phyloP scores from a whole-genome alignment of 805 yeast genomes.

The Gaillardinia entomophila region DNA sequence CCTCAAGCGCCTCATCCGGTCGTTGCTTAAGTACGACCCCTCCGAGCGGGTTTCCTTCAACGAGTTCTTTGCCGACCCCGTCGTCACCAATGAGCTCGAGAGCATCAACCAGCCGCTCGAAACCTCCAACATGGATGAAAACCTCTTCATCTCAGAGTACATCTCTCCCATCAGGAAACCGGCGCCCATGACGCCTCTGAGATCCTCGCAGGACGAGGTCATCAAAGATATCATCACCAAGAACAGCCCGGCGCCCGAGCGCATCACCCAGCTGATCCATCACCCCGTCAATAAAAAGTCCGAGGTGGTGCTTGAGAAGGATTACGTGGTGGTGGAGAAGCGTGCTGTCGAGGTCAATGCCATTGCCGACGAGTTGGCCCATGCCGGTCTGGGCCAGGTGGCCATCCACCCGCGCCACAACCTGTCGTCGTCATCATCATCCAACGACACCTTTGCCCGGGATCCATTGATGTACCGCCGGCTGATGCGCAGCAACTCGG shows the following conservation, averaged over 20 bases:
- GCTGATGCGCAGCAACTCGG: conserved; percentile 42
- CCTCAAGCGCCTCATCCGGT: conserved; percentile 64
- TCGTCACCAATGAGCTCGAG: conserved; percentile 51
- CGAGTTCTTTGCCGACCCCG: conserved; percentile 76
- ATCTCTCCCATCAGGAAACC: conserved; percentile 41
- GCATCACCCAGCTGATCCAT: conserved; percentile 18
- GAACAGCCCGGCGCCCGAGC: conserved; percentile 40
- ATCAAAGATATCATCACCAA: conserved; percentile 39
- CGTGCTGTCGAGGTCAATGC: conserved; percentile 94
- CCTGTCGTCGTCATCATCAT: conserved; percentile 13
- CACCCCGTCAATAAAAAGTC: conserved; percentile 17
- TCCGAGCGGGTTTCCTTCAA: conserved; percentile 81
- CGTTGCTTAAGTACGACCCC: conserved; percentile 77
- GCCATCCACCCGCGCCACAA: conserved; percentile 24
- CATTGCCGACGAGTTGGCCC: conserved; percentile 85
- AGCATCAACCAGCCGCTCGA: conserved; percentile 54
- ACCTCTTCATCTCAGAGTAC: conserved; percentile 81
- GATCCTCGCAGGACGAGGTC: conserved; percentile 32
- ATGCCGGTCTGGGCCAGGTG: conserved; percentile 48
- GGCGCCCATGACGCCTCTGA: conserved; percentile 3
- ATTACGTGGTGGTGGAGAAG: conserved; percentile 92
- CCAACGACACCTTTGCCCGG: conserved; percentile 12
- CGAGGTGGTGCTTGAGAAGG: conserved; percentile 63
- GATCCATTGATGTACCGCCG: conserved; percentile 14
- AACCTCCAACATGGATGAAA: conserved; percentile 66